Evolutionary conservation across 2,329 filamentous ascomycete genomes (phyloP).

Genomic region (Colletotrichum orbiculare): DNA sequence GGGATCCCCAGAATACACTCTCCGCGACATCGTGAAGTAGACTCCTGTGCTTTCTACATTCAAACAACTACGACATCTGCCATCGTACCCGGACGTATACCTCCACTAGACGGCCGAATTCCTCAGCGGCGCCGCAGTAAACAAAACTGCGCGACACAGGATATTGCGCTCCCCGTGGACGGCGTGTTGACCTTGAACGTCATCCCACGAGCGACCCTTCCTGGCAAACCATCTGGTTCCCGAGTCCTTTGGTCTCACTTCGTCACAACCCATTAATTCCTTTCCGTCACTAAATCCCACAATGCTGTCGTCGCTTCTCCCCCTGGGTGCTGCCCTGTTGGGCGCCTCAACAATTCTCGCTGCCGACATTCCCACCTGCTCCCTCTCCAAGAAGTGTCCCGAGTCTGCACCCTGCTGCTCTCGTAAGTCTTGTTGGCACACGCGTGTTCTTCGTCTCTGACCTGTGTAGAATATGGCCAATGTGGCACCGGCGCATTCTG

Average conservation of each 20-base stretch:
- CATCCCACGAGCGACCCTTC: not conserved
- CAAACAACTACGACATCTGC: not conserved
- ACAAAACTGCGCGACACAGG: conserved; percentile 9
- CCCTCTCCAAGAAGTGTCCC: conserved; percentile 72
- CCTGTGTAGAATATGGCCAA: conserved; percentile 80
- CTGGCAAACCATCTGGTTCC: not conserved
- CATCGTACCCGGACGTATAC: not conserved
- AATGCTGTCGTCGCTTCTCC: conserved; percentile 39
- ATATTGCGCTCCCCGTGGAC: conserved; percentile 18
- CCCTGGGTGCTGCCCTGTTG: conserved; percentile 53
- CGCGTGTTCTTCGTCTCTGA: not conserved
- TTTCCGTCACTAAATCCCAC: not conserved
- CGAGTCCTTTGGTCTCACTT: conserved; percentile 1
- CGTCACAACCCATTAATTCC: conserved; percentile 9
- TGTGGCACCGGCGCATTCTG: conserved; percentile 96
- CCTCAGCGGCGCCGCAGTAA: conserved; percentile 20
- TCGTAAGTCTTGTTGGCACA: conserved; percentile 64
- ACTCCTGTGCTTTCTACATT: too few species aligned
- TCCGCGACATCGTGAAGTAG: too few species aligned
- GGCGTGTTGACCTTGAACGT: conserved; percentile 4
- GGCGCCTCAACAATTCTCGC: conserved; percentile 52
- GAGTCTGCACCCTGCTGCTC: conserved; percentile 81
- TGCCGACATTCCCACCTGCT: conserved; percentile 53
- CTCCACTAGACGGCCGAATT: conserved; percentile 23
- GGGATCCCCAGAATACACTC: conserved; percentile 7